phyloP scores from a whole-genome alignment of 345 rosid genomes.

The Clarkia xantiana region DNA sequence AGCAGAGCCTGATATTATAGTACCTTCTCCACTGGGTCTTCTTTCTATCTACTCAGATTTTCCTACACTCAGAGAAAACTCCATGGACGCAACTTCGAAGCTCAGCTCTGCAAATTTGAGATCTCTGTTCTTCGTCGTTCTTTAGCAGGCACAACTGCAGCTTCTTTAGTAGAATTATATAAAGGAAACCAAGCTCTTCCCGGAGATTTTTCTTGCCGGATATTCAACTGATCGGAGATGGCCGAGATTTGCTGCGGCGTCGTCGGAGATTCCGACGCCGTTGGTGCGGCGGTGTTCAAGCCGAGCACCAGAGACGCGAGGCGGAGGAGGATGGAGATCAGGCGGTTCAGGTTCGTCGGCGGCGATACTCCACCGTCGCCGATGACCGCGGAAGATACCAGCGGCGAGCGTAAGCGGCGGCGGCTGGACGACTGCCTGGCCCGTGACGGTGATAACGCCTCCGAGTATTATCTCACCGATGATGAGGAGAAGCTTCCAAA shows the following conservation, averaged over 20 bases:
- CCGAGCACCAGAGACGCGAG: slow-evolving; percentile 35
- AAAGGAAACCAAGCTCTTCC: background rate
- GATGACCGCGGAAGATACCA: slow-evolving; percentile 4
- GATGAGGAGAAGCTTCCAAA: background rate
- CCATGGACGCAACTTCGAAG: background rate
- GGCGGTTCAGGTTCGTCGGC: slow-evolving; percentile 31
- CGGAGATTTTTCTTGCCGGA: background rate
- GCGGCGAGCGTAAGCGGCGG: slow-evolving; percentile 18
- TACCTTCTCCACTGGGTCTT: background rate
- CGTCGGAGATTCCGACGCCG: slow-evolving; percentile 23
- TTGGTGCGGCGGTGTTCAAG: slow-evolving; percentile 12
- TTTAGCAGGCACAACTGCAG: no score
- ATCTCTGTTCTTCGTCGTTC: background rate
- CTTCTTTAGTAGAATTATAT: no score
- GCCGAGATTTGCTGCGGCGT: slow-evolving; percentile 51
- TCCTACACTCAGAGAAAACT: background rate
- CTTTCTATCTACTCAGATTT: background rate
- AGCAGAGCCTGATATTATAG: background rate
- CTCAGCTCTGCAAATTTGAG: background rate
- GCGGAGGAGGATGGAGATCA: slow-evolving; percentile 54
- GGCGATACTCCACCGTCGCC: slow-evolving; percentile 8
- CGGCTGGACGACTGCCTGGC: slow-evolving; percentile 16
- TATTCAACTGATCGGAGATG: slow-evolving; percentile 10
- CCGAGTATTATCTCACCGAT: slow-evolving; percentile 2
- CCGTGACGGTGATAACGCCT: slow-evolving; percentile 13